These are phyloP conservation scores for Fistulifera pelliculosa DNA, from an alignment of 108 stramenopile species.

Conservation along the genomic window DNA sequence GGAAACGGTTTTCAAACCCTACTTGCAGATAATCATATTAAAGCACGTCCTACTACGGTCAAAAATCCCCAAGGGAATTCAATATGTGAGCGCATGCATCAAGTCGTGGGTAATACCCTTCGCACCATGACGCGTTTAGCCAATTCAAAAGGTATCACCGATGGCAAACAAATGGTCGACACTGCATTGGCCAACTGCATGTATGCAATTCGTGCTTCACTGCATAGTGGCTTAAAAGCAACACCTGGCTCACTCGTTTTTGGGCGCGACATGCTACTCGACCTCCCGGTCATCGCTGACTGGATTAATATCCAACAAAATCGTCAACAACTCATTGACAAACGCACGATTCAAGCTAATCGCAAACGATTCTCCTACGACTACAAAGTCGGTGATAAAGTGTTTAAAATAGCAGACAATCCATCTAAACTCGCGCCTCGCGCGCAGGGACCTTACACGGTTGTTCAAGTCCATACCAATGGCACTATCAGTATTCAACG, in stretches of 20 bases:
- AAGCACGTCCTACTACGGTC: slow-evolving; percentile 17
- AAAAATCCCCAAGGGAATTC: slow-evolving; percentile 37
- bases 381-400: slow-evolving; percentile 13
- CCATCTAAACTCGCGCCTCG: slow-evolving; percentile 22
- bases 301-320: slow-evolving; percentile 5
- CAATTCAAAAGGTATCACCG: slow-evolving; percentile 9
- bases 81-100: slow-evolving; percentile 35
- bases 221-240: slow-evolving; percentile 4
- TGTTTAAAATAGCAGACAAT: slow-evolving; percentile 8
- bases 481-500: slow-evolving; percentile 25
- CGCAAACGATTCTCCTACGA: slow-evolving; percentile 11
- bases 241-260: slow-evolving; percentile 33
- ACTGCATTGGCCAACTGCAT: slow-evolving; percentile 18
- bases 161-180: slow-evolving; percentile 17
- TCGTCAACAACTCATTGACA: slow-evolving; percentile 12
- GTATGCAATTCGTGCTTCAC: slow-evolving; percentile 17
- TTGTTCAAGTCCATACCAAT: slow-evolving; percentile 28
- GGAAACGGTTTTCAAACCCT: slow-evolving; percentile 27
- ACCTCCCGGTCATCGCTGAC: slow-evolving; percentile 28
- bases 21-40: slow-evolving; percentile 17
- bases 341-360: slow-evolving; percentile 7
- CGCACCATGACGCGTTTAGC: slow-evolving; percentile 10
- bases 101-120: slow-evolving; percentile 19
- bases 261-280: slow-evolving; percentile 28
- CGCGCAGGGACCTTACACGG: slow-evolving; percentile 24